Evolutionary conservation across 441 rosid species (phyloP).

Genomic region (Monsonia emarginata): DNA sequence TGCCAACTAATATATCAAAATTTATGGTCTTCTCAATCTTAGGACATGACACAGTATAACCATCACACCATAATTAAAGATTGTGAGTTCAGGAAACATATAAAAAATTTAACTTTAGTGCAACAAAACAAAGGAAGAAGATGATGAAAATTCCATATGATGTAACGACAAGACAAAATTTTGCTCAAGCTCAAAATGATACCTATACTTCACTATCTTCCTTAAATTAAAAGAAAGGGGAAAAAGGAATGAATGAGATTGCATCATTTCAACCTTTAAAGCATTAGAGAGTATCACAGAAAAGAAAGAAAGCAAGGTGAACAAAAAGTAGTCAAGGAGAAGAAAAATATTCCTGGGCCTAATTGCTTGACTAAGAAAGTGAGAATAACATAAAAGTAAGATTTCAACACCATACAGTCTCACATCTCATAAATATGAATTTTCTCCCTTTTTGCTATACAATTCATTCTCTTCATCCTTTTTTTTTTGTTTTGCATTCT

Average conservation of each 20-base stretch:
- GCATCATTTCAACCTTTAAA: not conserved
- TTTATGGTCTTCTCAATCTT: no score
- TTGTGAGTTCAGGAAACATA: no score
- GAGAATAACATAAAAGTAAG: not conserved
- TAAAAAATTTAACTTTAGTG: no score
- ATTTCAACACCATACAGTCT: not conserved
- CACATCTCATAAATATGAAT: not conserved
- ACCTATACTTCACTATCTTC: not conserved
- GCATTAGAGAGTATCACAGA: not conserved
- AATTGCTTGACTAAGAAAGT: not conserved
- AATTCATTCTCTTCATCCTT: no score
- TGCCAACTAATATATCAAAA: no score
- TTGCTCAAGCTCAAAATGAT: not conserved
- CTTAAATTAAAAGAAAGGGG: not conserved
- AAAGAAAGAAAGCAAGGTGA: not conserved
- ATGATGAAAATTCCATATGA: not conserved
- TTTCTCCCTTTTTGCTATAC: not conserved
- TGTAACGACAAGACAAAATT: not conserved
- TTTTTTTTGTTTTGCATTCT: no score
- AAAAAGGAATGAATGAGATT: not conserved
- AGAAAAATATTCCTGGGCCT: not conserved
- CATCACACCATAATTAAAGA: no score
- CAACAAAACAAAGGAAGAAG: not conserved
- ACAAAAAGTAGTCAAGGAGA: not conserved
- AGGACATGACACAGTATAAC: no score